Base-by-base conservation (phyloP, 306 rosid genomes). In the Prunus mira region DNA sequence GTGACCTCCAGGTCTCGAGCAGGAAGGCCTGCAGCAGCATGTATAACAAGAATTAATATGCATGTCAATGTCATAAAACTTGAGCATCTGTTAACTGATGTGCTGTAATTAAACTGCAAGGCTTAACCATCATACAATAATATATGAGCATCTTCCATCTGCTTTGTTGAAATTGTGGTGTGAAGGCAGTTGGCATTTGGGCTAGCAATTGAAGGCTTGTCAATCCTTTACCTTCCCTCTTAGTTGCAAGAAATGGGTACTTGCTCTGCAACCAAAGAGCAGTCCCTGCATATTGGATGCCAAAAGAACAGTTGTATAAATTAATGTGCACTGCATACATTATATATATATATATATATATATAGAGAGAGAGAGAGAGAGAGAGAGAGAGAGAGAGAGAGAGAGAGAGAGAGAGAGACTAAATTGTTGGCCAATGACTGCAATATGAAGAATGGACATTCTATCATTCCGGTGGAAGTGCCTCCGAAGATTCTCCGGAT, bases 181-280 rank as follows among this genome's bases (percentile, higher is more conserved):
- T 18, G 47, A 70, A 78, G 25, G 76, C 76, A 32, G 18, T 45
- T 0, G 81, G 81, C 81, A 78, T 78, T 22, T 71, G 71, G 27
- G 81, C 76, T 17, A 78, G 62, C 49, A 78, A 17, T 28, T 78
- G 62, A 18, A 77, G 75, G 70, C 63, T 54, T 4, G 81, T 27
- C 54, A 25, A 4, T 0, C 47, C 51, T 0, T n/a, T 6, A 58
- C 5, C 14, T 3, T 77, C 51, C 52, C 6, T 47, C 27, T 57
- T 5, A 17, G 70, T 25, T 46, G 55, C 34, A 15, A 70, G 70
- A 9, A 56, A 27, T 3, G 70, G 49, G 45, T 78, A 61, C 3
- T 60, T 58, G 1, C 24, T 45, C 8, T 47, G 20, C 25, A 78
- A 52, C 65, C 49, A 69, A 17, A 78, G 34, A 25, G 68, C 71